Conservation (phyloP, 2,329 filamentous ascomycete species). For the Alternaria arborescens region DNA sequence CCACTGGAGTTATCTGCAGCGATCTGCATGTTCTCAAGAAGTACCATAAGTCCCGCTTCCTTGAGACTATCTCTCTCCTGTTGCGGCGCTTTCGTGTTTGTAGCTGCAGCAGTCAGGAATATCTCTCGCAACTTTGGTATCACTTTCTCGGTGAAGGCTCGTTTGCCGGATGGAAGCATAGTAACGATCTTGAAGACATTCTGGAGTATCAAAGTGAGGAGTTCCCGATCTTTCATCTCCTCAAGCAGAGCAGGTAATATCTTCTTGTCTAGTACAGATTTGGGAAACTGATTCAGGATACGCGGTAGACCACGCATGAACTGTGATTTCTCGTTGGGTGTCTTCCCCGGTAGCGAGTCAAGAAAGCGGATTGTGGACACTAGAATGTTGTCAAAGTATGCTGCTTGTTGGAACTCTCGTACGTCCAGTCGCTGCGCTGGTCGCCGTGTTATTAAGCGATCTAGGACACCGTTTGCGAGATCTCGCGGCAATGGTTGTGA, state of each 20-base stretch:
- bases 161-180: constrained; percentile 74
- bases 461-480: constrained; percentile 77
- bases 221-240: constrained; percentile 89
- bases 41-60: constrained; percentile 89
- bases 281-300: constrained; percentile 90
- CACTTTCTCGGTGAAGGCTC: constrained; percentile 84
- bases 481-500: constrained; percentile 82
- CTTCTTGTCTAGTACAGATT: constrained; percentile 93
- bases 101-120: constrained; percentile 69
- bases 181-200: constrained; percentile 92
- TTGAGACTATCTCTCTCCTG: constrained; percentile 80
- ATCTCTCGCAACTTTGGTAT: constrained; percentile 85
- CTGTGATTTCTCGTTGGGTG: constrained; percentile 84
- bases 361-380: constrained; percentile 96
- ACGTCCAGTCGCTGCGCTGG: constrained; percentile 89
- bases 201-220: constrained; percentile 84
- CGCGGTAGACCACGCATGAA: constrained; percentile 90
- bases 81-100: constrained; percentile 53
- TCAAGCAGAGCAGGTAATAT: constrained; percentile 87
- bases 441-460: constrained; percentile 83
- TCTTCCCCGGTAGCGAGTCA: constrained; percentile 90
- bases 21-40: constrained; percentile 81
- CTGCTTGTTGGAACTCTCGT: constrained; percentile 90
- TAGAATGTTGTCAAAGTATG: constrained; percentile 96
- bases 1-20: constrained; percentile 84